These are phyloP conservation scores for Thalassiosira exigua DNA, from an alignment of 352 stramenopile genomes.

Conservation along the genomic window DNA sequence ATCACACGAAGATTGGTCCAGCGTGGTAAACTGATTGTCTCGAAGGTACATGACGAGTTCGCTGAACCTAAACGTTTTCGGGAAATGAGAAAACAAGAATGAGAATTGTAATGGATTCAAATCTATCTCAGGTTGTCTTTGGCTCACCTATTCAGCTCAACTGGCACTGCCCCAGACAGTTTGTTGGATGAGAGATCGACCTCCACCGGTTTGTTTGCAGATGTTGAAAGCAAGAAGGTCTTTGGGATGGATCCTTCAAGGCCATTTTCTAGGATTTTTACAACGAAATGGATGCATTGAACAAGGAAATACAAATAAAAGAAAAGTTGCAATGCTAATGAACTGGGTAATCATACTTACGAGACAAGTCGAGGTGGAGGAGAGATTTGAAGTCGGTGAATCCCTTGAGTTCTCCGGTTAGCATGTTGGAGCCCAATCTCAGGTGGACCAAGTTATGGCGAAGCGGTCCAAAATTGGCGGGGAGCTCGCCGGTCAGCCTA, in stretches of 20 bases:
- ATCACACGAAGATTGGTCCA: constrained; percentile 48
- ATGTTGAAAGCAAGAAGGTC: constrained; percentile 63
- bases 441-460: constrained; percentile 52
- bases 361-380: constrained; percentile 55
- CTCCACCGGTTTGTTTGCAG: constrained; percentile 41
- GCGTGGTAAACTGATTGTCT: constrained; percentile 54
- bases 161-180: constrained; percentile 47
- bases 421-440: constrained; percentile 65
- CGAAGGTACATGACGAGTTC: constrained; percentile 59
- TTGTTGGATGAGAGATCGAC: constrained; percentile 63
- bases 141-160: constrained; percentile 52
- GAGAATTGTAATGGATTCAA: background rate
- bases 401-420: constrained; percentile 60
- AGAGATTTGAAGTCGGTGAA: constrained; percentile 58
- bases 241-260: constrained; percentile 69
- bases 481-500: constrained; percentile 51
- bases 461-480: constrained; percentile 39
- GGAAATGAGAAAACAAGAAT: constrained; percentile 26
- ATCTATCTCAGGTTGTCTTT: background rate
- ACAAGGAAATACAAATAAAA: no score
- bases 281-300: constrained; percentile 23
- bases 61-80: constrained; percentile 48
- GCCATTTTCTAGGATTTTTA: constrained; percentile 64
- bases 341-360: constrained; percentile 27
- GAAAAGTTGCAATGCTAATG: no score